phyloP scores from a whole-genome alignment of 148 eudicot genomes.

The Bassia scoparia region DNA sequence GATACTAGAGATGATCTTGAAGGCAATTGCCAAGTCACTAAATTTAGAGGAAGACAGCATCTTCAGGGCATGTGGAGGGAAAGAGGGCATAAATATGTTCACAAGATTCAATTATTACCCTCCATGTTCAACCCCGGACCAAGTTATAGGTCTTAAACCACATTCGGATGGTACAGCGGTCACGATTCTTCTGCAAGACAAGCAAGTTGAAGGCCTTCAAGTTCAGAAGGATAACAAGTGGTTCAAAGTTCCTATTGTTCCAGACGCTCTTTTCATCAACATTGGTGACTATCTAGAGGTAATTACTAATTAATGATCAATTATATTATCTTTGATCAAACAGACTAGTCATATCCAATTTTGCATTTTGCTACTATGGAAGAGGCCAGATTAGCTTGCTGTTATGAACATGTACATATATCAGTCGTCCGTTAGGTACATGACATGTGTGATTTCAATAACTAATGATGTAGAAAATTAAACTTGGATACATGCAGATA shows the following conservation, averaged over 20 bases:
- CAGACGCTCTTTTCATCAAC: conserved; percentile 37
- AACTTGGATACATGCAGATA: conserved; percentile 29
- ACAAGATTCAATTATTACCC: conserved; percentile 44
- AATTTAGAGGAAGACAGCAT: conserved; percentile 35
- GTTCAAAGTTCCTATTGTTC: conserved; percentile 36
- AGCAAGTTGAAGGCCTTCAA: conserved; percentile 47
- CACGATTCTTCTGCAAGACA: conserved; percentile 43
- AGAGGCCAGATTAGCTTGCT: too few relatives aligned
- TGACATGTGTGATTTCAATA: too few relatives aligned
- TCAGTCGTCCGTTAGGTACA: too few relatives aligned
- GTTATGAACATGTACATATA: too few relatives aligned
- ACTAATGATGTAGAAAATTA: too few relatives aligned
- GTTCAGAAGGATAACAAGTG: conserved; percentile 35
- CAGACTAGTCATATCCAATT: too few relatives aligned
- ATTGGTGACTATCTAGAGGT: conserved; percentile 47
- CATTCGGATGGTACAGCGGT: conserved; percentile 44
- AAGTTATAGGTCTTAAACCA: conserved; percentile 36
- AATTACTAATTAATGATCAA: too few relatives aligned
- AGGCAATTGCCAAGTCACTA: conserved; percentile 38
- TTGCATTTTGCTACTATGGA: too few relatives aligned
- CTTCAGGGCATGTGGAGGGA: conserved; percentile 27
- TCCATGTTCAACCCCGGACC: conserved; percentile 35
- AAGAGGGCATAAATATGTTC: conserved; percentile 10
- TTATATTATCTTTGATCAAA: too few relatives aligned
- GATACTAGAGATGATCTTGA: conserved; percentile 22